phyloP scores from a whole-genome alignment of 1,139 yeast genomes.

The Protomyces inundatus region DNA sequence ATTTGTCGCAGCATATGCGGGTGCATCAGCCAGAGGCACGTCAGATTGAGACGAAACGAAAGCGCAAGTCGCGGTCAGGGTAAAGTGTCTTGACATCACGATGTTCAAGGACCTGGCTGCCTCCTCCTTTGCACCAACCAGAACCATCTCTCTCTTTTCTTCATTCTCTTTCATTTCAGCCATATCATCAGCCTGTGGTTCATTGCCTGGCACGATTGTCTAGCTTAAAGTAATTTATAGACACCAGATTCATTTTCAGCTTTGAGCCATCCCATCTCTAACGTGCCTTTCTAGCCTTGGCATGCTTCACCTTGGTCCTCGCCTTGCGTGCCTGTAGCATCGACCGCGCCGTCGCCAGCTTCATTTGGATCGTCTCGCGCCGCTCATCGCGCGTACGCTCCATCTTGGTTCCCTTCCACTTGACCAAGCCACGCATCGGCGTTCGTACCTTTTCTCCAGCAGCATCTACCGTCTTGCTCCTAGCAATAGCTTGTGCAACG shows the following conservation, averaged over 20 bases:
- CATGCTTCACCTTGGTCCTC: constrained; percentile 17
- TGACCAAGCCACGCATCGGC: constrained; percentile 16
- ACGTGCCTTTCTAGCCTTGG: not conserved
- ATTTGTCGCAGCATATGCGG: constrained; percentile 57
- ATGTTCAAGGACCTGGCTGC: too few species aligned
- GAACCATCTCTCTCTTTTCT: too few species aligned
- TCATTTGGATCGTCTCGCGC: constrained; percentile 8
- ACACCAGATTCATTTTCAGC: too few species aligned
- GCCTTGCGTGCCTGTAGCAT: constrained; percentile 10
- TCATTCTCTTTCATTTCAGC: too few species aligned
- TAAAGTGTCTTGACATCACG: too few species aligned
- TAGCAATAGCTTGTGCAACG: not conserved
- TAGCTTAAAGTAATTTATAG: too few species aligned
- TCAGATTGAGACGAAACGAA: not conserved
- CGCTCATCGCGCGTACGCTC: constrained; percentile 22
- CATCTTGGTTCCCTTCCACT: constrained; percentile 25
- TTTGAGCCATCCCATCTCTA: not conserved
- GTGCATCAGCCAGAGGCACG: constrained; percentile 1
- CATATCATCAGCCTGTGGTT: too few species aligned
- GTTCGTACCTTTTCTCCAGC: constrained; percentile 1
- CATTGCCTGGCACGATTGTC: too few species aligned
- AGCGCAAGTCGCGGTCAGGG: not conserved
- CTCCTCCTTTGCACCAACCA: too few species aligned
- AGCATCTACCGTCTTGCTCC: not conserved
- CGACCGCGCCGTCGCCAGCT: constrained; percentile 3